Percentiles rank a stretch among this genome's conserved stretches.
Conservation (phyloP, 1,139 yeast species). For the Debaryomyces psychrophilus region DNA sequence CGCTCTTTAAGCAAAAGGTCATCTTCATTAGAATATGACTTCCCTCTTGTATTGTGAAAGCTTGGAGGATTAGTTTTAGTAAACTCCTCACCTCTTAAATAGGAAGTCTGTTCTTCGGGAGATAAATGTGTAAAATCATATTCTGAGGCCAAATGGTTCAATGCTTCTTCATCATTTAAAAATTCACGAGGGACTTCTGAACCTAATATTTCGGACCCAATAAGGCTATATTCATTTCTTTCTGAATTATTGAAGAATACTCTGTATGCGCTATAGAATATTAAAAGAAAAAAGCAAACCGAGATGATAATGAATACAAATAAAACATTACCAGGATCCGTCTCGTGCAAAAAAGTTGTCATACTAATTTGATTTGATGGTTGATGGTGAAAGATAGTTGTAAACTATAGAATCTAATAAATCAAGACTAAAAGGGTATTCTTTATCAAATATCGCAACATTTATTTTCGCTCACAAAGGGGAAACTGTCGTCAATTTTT, state of each 20-base stretch:
- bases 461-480: constrained; percentile 1
- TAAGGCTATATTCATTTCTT: constrained; percentile 22
- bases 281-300: constrained; percentile 17
- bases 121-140: constrained; percentile 42
- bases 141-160: constrained; percentile 39
- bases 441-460: background rate
- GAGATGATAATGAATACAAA: constrained; percentile 20
- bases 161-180: constrained; percentile 46
- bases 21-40: constrained; percentile 35
- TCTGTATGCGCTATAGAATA: constrained; percentile 20
- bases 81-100: constrained; percentile 40
- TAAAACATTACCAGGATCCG: constrained; percentile 19
- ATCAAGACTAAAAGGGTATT: background rate
- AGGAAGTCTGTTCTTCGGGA: constrained; percentile 48
- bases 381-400: background rate
- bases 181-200: constrained; percentile 32
- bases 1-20: constrained; percentile 38
- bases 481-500: background rate
- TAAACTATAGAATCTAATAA: background rate
- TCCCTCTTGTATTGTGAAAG: constrained; percentile 36
- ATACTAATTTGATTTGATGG: background rate
- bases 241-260: constrained; percentile 16
- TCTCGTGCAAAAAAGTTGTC: background rate
- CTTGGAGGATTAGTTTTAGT: constrained; percentile 37
- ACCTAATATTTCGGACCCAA: constrained; percentile 24